Percentiles rank a stretch among this genome's conserved stretches.
These are phyloP conservation scores for Fusarium nanum DNA, from an alignment of 2,329 filamentous ascomycete species.

Conservation along the genomic window DNA sequence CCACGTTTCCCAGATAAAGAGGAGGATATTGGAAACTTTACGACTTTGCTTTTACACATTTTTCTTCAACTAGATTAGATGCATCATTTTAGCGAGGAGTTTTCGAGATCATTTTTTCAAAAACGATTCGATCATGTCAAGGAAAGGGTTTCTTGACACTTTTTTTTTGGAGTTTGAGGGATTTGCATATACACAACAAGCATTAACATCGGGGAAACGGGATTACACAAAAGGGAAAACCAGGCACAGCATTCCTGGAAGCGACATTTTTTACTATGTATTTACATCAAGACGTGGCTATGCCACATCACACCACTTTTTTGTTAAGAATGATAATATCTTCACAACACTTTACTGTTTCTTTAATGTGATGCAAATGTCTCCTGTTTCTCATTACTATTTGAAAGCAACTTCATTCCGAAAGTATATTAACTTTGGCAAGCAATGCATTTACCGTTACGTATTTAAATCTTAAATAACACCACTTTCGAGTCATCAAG, in stretches of 20 bases:
- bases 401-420: not conserved
- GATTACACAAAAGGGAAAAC: slow-evolving; percentile 23
- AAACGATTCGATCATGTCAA: slow-evolving; percentile 13
- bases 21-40: slow-evolving; percentile 30
- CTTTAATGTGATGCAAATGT: slow-evolving; percentile 8
- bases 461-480: slow-evolving; percentile 11
- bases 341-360: slow-evolving; percentile 11
- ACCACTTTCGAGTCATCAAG: slow-evolving; percentile 23
- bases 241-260: slow-evolving; percentile 22
- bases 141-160: slow-evolving; percentile 14
- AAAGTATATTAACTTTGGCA: not conserved
- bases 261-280: slow-evolving; percentile 30
- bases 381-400: not conserved
- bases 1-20: slow-evolving; percentile 26
- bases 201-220: slow-evolving; percentile 10
- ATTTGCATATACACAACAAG: slow-evolving; percentile 4
- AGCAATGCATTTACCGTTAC: not conserved
- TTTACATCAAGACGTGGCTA: slow-evolving; percentile 19
- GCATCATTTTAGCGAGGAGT: slow-evolving; percentile 43
- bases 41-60: slow-evolving; percentile 21
- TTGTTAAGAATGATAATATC: slow-evolving; percentile 21
- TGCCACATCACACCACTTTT: not conserved
- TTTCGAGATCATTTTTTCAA: slow-evolving; percentile 37
- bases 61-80: slow-evolving; percentile 12
- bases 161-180: slow-evolving; percentile 24